Conservation (phyloP, 208 protist species). For the Crithidia acanthocephali region DNA sequence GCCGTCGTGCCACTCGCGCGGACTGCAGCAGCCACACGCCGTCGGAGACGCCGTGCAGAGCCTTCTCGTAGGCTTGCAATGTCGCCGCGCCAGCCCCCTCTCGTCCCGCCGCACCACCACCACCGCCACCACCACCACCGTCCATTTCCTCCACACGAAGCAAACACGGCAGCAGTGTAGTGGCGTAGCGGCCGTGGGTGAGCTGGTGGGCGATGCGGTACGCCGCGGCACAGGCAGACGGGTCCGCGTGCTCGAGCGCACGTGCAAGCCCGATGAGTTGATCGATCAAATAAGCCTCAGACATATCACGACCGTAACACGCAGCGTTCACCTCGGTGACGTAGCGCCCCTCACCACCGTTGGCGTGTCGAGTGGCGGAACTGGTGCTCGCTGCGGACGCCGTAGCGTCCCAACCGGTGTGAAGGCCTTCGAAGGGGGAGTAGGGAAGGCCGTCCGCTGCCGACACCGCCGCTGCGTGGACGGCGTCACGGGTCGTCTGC, state of each 20-base stretch:
- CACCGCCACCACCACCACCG: background rate
- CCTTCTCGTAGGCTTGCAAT: slow-evolving; percentile 32
- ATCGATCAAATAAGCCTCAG: slow-evolving; percentile 52
- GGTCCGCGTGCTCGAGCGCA: slow-evolving; percentile 47
- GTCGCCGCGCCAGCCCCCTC: background rate
- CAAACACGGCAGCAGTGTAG: slow-evolving; percentile 55
- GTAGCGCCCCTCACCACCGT: background rate
- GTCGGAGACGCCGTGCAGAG: slow-evolving; percentile 46
- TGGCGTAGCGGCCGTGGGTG: slow-evolving; percentile 59
- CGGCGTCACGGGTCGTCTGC: slow-evolving; percentile 10
- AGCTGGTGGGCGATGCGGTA: slow-evolving; percentile 51
- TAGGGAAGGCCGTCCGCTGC: slow-evolving; percentile 22
- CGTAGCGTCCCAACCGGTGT: background rate
- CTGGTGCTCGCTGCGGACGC: background rate
- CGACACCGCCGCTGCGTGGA: slow-evolving; percentile 10
- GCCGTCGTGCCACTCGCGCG: slow-evolving; percentile 48
- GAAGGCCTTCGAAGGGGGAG: slow-evolving; percentile 37
- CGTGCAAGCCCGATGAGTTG: slow-evolving; percentile 51
- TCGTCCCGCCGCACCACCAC: no score
- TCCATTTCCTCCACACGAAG: slow-evolving; percentile 43
- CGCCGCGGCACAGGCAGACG: slow-evolving; percentile 37
- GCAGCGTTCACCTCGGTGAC: slow-evolving; percentile 14
- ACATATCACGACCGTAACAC: slow-evolving; percentile 55
- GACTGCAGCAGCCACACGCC: slow-evolving; percentile 41
- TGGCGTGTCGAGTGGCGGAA: no score